These are phyloP conservation scores for Vaccinium macrocarpon DNA, from an alignment of 148 eudicot genomes.

Conservation along the genomic window DNA sequence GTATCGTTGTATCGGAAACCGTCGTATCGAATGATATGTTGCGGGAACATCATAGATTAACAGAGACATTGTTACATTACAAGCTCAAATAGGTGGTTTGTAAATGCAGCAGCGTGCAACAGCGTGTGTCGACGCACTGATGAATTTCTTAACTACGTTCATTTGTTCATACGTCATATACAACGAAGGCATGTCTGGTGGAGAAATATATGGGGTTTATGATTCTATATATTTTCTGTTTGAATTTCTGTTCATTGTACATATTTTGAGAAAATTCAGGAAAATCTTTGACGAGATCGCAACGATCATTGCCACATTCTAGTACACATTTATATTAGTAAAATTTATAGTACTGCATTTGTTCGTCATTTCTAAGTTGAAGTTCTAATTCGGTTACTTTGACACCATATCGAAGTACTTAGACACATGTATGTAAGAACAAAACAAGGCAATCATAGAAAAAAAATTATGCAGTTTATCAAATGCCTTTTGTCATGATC, in stretches of 20 bases:
- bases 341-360: background rate
- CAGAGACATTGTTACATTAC: too few relatives aligned
- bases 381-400: too few relatives aligned
- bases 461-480: background rate
- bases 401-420: background rate
- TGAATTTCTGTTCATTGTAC: background rate
- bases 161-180: too few relatives aligned
- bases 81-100: too few relatives aligned
- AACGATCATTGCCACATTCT: background rate
- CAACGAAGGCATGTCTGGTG: too few relatives aligned
- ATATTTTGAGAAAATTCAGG: background rate
- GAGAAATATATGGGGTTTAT: too few relatives aligned
- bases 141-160: too few relatives aligned
- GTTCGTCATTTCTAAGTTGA: background rate
- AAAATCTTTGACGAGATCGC: background rate
- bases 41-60: too few relatives aligned
- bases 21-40: too few relatives aligned
- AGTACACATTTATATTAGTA: background rate
- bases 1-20: too few relatives aligned
- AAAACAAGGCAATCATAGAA: background rate
- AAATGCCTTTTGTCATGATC: background rate
- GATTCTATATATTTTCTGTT: background rate
- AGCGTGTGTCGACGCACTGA: too few relatives aligned
- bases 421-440: background rate
- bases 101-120: too few relatives aligned